Conservation (phyloP, 2,329 filamentous ascomycete genomes). For the Aspergillus alliaceus region DNA sequence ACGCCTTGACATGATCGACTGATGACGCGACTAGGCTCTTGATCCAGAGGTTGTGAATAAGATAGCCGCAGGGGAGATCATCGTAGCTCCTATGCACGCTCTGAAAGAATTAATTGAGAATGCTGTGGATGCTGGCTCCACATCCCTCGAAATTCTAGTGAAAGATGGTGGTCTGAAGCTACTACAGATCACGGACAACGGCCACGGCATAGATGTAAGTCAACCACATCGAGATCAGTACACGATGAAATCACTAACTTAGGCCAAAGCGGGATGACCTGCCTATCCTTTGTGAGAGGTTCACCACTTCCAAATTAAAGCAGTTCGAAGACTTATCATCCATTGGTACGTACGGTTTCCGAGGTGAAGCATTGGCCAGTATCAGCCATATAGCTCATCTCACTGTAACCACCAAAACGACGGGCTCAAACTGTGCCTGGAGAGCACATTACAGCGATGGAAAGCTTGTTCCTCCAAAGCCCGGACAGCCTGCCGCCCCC, state of each 20-base stretch:
- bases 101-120: conserved; percentile 97
- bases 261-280: conserved; percentile 76
- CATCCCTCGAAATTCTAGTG: conserved; percentile 82
- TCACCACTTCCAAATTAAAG: conserved; percentile 94
- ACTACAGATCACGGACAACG: conserved; percentile 96
- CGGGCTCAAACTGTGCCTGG: conserved; percentile 85
- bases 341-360: conserved; percentile 96
- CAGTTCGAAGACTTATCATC: conserved; percentile 86
- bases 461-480: conserved; percentile 77
- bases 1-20: background rate
- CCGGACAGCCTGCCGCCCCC: conserved; percentile 81
- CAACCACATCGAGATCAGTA: too few relatives aligned
- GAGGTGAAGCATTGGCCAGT: conserved; percentile 91
- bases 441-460: conserved; percentile 84
- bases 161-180: conserved; percentile 95
- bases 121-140: conserved; percentile 94
- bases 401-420: conserved; percentile 90
- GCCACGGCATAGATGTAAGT: conserved; percentile 85
- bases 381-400: conserved; percentile 98
- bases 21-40: conserved; percentile 62
- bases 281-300: conserved; percentile 87
- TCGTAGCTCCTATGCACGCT: conserved; percentile 93
- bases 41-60: conserved; percentile 96
- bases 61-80: conserved; percentile 97
- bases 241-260: conserved; percentile 15